Conservation (phyloP, 495 filamentous ascomycete genomes). For the Annulohypoxylon stygium region DNA sequence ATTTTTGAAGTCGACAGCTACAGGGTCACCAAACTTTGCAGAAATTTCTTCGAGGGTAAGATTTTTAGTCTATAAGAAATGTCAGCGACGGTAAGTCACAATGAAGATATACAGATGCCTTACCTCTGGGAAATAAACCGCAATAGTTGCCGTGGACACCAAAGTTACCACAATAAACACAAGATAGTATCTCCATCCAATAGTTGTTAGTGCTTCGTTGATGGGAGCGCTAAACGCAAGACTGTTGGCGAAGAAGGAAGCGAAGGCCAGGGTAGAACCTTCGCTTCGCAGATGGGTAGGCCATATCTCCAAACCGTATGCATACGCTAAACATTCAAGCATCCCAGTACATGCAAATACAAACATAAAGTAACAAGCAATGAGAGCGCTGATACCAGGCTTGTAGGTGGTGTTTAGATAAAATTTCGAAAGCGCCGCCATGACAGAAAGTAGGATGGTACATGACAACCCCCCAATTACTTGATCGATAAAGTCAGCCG, state of each 20-base stretch:
- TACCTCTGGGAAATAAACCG: conserved; percentile 11
- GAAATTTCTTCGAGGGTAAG: conserved; percentile 11
- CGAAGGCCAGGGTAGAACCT: conserved; percentile 28
- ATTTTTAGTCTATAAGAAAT: background rate
- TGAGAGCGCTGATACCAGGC: conserved; percentile 19
- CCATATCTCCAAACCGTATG: conserved; percentile 36
- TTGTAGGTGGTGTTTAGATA: conserved; percentile 20
- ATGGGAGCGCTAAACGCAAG: conserved; percentile 31
- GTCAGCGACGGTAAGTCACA: background rate
- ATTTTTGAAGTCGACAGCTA: background rate
- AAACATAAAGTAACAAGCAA: conserved; percentile 10
- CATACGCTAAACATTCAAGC: conserved; percentile 32
- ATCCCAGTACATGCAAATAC: conserved; percentile 20
- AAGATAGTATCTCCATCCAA: conserved; percentile 37
- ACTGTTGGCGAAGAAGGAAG: conserved; percentile 29
- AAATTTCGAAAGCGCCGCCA: conserved; percentile 24
- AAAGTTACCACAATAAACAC: conserved; percentile 27
- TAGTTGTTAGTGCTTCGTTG: conserved; percentile 32
- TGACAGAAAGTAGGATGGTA: conserved; percentile 18
- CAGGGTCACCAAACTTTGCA: background rate
- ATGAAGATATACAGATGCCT: background rate
- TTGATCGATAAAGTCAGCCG: background rate
- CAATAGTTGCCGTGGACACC: conserved; percentile 3
- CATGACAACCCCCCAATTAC: conserved; percentile 31
- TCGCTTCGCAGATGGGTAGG: conserved; percentile 34